Evolutionary conservation across 805 yeast species (phyloP), one percentile per base, ranked within the genome.

Genomic region (Sugiyamaella marilandica): DNA sequence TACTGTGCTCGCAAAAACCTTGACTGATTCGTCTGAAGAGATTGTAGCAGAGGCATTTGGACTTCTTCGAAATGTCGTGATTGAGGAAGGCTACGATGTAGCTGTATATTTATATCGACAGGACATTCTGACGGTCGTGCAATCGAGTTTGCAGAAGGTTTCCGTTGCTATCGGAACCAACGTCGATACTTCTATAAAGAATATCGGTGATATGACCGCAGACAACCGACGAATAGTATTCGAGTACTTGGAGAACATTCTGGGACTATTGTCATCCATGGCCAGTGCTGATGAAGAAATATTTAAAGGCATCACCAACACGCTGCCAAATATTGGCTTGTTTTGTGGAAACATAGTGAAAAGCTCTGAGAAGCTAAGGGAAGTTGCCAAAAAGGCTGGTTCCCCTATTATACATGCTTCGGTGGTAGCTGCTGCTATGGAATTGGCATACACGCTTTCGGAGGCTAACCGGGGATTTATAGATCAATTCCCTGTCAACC

Each of bases 11-110:
- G 82, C 83, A 19, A 82, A 83, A 54, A 74, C 83, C 31, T 67
- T 91, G 19, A 79, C 78, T 44, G 96, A 88, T 64, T 64, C 76
- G 18, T 77, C 84, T 58, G 83, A 82, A 52, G 96, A 89, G 59
- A 80, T 88, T 44, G 84, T 87, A 16, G 85, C 86, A 18, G 95
- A 86, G 61, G 76, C 92, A 1, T 84, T 81, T 60, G 97, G 96
- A 1, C 72, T 92, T 21, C 70, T 94, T 57, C 78, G 96, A 65
- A 89, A 86, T 64, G 64, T 92, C 52, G 84, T 85, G 2, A 74
- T 88, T 50, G 96, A 88, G 63, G 96, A 90, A 69, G 97, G 97
- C 18, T 84, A 87, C 60, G 95, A 88, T 57, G 78, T 88, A 35
- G 81, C 89, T 26, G 78, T 80, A 18, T 81, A 79, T 65, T 66